Evolutionary conservation across 768 basidiomycete species (phyloP).

Genomic region (Pleurotus djamor): DNA sequence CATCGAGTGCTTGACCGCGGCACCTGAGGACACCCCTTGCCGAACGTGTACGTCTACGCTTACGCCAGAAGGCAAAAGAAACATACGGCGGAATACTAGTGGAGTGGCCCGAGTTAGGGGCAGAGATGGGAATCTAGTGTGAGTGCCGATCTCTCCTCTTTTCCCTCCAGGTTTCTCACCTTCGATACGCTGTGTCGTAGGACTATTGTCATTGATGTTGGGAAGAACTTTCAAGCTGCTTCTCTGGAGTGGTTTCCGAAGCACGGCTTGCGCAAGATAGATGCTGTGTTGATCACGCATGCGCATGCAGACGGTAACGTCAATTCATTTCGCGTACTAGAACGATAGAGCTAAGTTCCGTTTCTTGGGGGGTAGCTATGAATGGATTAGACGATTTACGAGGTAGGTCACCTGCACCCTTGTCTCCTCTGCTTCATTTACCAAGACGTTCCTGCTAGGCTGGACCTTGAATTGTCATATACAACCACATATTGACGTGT

Average conservation of each 20-base stretch:
- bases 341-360: not conserved
- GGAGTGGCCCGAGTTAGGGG: constrained; percentile 53
- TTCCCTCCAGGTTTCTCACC: not conserved
- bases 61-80: constrained; percentile 73
- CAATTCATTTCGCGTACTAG: constrained; percentile 6
- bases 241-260: constrained; percentile 56
- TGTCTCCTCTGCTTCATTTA: not conserved
- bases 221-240: constrained; percentile 74
- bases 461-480: constrained; percentile 72
- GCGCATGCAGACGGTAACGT: constrained; percentile 74
- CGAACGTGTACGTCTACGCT: constrained; percentile 68
- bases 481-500: constrained; percentile 73
- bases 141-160: constrained; percentile 25
- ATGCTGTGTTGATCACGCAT: constrained; percentile 76
- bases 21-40: constrained; percentile 48
- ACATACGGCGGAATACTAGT: constrained; percentile 82
- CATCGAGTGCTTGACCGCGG: constrained; percentile 72
- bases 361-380: constrained; percentile 48
- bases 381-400: constrained; percentile 89
- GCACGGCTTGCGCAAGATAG: constrained; percentile 60
- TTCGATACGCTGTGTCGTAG: constrained; percentile 27
- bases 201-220: constrained; percentile 81
- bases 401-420: constrained; percentile 38
- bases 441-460: constrained; percentile 32
- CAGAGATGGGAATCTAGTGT: constrained; percentile 46